A percentile compares a stretch with the other conserved stretches of the same genome.
phyloP scores from a whole-genome alignment of 2,329 filamentous ascomycete genomes.

The Hypoxylon sp. region DNA sequence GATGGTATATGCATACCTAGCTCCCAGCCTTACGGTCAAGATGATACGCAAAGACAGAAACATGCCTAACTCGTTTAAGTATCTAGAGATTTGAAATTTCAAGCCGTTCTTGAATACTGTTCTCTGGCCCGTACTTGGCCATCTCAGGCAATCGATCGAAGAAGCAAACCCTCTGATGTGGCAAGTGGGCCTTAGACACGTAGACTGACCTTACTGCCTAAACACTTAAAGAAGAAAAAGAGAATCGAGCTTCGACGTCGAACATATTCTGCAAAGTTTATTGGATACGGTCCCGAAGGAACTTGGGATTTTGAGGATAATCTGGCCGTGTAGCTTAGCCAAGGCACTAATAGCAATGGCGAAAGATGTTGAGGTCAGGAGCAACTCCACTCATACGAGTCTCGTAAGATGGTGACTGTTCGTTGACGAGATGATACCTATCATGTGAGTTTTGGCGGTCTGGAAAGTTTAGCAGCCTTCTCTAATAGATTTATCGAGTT shows the following conservation, averaged over 20 bases:
- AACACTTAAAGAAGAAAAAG: conserved; percentile 3
- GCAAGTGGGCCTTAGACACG: neutral
- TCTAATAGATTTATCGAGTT: neutral
- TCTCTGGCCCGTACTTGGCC: neutral
- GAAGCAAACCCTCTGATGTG: neutral
- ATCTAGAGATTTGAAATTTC: neutral
- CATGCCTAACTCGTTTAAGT: neutral
- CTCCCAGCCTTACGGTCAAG: conserved; percentile 5
- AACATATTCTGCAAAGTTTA: neutral
- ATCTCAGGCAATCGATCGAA: neutral
- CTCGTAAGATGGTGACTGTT: neutral
- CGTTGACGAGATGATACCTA: neutral
- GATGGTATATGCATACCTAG: too few species aligned
- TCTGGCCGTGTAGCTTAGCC: neutral
- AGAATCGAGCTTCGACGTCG: neutral
- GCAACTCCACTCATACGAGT: conserved; percentile 3
- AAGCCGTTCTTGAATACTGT: neutral
- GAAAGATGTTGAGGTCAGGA: neutral
- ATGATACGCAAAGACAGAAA: neutral
- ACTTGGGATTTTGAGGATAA: neutral
- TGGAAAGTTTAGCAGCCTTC: neutral
- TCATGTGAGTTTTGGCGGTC: neutral
- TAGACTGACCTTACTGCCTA: neutral
- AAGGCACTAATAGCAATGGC: conserved; percentile 4
- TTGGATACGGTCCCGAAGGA: neutral